Conservation (phyloP, 768 basidiomycete genomes). For the Piloderma croceum region DNA sequence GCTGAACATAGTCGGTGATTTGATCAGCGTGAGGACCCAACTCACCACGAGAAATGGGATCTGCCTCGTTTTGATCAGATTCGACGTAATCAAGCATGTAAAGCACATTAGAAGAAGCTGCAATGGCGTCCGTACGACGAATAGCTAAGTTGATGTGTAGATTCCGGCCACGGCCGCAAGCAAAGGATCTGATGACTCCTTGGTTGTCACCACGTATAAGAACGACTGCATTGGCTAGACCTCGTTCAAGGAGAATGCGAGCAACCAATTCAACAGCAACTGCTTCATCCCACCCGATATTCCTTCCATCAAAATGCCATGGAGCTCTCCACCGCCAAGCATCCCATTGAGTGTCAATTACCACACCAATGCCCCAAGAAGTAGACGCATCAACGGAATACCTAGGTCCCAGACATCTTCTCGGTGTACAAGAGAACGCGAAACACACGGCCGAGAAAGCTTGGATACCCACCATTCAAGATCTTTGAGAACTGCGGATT, state of each 20-base stretch:
- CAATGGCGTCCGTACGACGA: constrained; percentile 10
- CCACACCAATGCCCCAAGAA: constrained; percentile 25
- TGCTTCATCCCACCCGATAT: constrained; percentile 29
- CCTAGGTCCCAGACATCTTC: neutral
- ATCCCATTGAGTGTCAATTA: constrained; percentile 14
- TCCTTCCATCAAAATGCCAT: constrained; percentile 19
- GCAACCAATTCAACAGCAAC: constrained; percentile 23
- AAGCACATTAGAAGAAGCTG: constrained; percentile 16
- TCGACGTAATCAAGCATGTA: constrained; percentile 17
- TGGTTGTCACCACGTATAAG: constrained; percentile 36
- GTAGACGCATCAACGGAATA: constrained; percentile 26
- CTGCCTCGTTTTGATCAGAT: constrained; percentile 24
- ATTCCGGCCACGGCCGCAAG: constrained; percentile 27
- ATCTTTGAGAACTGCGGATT: constrained; percentile 15
- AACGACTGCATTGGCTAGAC: constrained; percentile 13
- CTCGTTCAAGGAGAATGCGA: constrained; percentile 3
- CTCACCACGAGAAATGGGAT: constrained; percentile 27
- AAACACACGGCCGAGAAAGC: constrained; percentile 1
- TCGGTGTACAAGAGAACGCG: neutral
- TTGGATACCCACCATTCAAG: constrained; percentile 23
- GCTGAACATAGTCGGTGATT: neutral
- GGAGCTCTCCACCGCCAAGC: constrained; percentile 17
- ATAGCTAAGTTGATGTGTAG: constrained; percentile 25
- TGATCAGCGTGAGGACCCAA: neutral
- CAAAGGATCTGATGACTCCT: constrained; percentile 33